Conservation (phyloP, 2,329 filamentous ascomycete species). For the Alternaria solani region DNA sequence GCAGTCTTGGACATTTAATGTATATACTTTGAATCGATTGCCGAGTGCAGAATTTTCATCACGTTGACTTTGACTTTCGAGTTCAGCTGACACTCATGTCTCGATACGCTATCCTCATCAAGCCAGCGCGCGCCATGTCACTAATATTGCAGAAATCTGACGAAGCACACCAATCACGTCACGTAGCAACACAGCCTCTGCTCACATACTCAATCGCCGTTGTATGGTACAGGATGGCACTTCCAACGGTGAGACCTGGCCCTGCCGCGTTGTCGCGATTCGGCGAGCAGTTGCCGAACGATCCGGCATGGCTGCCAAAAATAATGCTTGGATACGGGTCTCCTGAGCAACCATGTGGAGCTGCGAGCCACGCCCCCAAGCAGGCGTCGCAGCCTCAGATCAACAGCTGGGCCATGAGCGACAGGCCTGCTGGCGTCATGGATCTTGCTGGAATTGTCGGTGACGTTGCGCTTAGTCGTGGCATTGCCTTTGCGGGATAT, state of each 20-base stretch:
- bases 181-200: not conserved
- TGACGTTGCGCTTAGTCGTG: constrained; percentile 14
- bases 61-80: not conserved
- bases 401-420: constrained; percentile 9
- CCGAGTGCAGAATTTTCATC: not conserved
- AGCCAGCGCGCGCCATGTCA: not conserved
- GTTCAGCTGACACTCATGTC: not conserved
- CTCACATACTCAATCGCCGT: not conserved
- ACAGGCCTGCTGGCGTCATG: not conserved
- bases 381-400: constrained; percentile 17
- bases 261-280: not conserved
- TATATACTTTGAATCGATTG: constrained; percentile 5
- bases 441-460: constrained; percentile 9
- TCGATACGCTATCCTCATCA: constrained; percentile 2
- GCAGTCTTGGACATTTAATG: not conserved
- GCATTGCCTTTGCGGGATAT: constrained; percentile 3
- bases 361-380: constrained; percentile 14
- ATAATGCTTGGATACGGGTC: constrained; percentile 20
- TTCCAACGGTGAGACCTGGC: not conserved
- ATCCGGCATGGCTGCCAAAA: constrained; percentile 24
- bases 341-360: constrained; percentile 31
- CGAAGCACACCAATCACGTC: not conserved
- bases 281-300: constrained; percentile 3
- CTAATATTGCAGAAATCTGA: not conserved
- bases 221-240: not conserved